Conservation (phyloP, 495 filamentous ascomycete species). For the Friedmanniomyces simplex region DNA sequence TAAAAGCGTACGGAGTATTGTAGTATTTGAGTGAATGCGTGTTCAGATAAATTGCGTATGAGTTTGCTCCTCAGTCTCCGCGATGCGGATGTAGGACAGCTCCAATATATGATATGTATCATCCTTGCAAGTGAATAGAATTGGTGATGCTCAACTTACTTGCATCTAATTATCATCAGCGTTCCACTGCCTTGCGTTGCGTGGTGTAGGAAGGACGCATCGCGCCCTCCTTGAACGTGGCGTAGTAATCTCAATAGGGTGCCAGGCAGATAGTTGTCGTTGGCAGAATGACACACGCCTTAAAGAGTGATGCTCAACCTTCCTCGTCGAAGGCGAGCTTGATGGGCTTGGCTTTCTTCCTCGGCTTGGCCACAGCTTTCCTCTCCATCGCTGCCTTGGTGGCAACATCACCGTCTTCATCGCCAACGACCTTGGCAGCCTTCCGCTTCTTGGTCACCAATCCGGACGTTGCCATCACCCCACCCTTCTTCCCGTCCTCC, state of each 20-base stretch:
- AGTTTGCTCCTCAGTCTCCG: constrained; percentile 7
- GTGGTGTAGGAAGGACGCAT: neutral
- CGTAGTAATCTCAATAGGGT: too few species aligned
- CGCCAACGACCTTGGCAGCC: constrained; percentile 25
- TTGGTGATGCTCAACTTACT: neutral
- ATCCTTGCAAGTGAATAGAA: constrained; percentile 4
- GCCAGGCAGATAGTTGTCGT: neutral
- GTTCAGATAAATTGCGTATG: constrained; percentile 7
- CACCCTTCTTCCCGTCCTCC: constrained; percentile 1
- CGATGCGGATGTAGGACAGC: constrained; percentile 14
- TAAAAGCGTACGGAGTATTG: neutral
- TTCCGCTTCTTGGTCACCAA: constrained; percentile 29
- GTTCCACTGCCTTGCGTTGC: too few species aligned
- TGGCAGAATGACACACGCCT: neutral
- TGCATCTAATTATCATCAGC: neutral
- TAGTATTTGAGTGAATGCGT: neutral
- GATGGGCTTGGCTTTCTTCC: constrained; percentile 34
- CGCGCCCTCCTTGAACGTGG: neutral
- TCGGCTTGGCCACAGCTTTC: constrained; percentile 24
- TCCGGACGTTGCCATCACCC: neutral
- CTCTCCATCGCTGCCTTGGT: neutral
- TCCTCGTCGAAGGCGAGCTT: constrained; percentile 33
- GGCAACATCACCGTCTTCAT: constrained; percentile 10
- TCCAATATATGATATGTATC: constrained; percentile 15
- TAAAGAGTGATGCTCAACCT: neutral